These are phyloP conservation scores for Epichloe amarillans DNA, from an alignment of 2,329 filamentous ascomycete species.

Conservation along the genomic window DNA sequence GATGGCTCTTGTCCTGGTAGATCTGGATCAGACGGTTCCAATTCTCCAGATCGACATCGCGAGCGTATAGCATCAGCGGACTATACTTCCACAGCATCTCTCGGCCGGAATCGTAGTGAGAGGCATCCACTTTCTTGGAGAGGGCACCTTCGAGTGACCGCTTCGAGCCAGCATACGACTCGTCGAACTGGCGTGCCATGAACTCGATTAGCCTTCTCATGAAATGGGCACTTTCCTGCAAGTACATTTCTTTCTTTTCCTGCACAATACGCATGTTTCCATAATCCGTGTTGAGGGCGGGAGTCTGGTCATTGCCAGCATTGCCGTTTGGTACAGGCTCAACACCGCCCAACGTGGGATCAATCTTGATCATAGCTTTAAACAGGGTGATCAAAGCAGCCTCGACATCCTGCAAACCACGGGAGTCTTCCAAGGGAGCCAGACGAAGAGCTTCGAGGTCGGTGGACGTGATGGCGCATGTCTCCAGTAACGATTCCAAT, in stretches of 20 bases:
- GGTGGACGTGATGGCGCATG: constrained; percentile 74
- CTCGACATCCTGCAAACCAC: constrained; percentile 68
- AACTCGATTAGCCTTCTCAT: constrained; percentile 69
- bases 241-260: constrained; percentile 86
- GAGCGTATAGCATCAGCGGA: constrained; percentile 73
- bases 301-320: constrained; percentile 26
- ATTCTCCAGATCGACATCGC: constrained; percentile 67
- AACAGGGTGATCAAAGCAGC: constrained; percentile 66
- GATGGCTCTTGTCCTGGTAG: constrained; percentile 65
- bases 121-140: constrained; percentile 54
- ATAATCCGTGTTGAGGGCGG: constrained; percentile 55
- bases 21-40: constrained; percentile 71
- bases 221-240: constrained; percentile 61
- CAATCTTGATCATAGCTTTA: constrained; percentile 87
- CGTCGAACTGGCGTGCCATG: constrained; percentile 68
- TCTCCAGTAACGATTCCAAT: constrained; percentile 76
- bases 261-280: constrained; percentile 88
- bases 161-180: constrained; percentile 57
- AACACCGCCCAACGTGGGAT: constrained; percentile 56
- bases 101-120: constrained; percentile 58
- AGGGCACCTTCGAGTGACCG: constrained; percentile 48
- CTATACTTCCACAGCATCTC: constrained; percentile 77
- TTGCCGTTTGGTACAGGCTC: constrained; percentile 36
- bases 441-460: constrained; percentile 57
- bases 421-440: constrained; percentile 57